phyloP scores from a whole-genome alignment of 192 early-diverging fungal genomes.

The Umbelopsis sp. region DNA sequence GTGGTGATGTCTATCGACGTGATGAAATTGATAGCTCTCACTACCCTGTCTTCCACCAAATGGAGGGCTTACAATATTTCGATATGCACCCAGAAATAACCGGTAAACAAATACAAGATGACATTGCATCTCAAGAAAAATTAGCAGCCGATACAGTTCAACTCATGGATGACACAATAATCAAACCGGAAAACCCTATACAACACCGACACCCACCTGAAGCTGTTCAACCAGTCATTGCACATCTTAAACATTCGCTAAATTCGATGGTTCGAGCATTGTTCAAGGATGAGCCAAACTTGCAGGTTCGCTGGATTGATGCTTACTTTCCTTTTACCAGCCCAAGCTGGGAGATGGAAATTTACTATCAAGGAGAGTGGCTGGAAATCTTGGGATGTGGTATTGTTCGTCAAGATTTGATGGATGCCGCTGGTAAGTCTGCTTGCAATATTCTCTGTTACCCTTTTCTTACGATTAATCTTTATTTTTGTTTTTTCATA shows the following conservation, averaged over 20 bases:
- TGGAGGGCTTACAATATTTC: conserved; percentile 90
- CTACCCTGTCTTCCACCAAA: conserved; percentile 98
- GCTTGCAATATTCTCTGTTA: background rate
- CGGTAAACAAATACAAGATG: conserved; percentile 32
- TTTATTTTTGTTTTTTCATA: conserved; percentile 25
- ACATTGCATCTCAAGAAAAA: conserved; percentile 24
- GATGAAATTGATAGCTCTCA: conserved; percentile 96
- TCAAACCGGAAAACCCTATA: conserved; percentile 69
- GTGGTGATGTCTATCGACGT: conserved; percentile 95
- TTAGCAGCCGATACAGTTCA: conserved; percentile 28
- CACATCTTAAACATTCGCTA: conserved; percentile 78
- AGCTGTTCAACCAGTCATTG: conserved; percentile 57
- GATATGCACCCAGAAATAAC: conserved; percentile 40
- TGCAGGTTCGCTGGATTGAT: conserved; percentile 94
- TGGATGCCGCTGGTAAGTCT: conserved; percentile 64
- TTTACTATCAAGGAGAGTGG: conserved; percentile 92
- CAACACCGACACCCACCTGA: conserved; percentile 69
- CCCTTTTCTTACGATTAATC: background rate
- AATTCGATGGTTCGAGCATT: conserved; percentile 80
- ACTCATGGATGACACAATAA: conserved; percentile 51
- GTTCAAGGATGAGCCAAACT: conserved; percentile 60
- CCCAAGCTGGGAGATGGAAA: conserved; percentile 97
- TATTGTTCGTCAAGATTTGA: conserved; percentile 83
- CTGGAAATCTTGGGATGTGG: conserved; percentile 94
- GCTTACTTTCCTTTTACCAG: conserved; percentile 95